A percentile compares a stretch with the other conserved stretches of the same genome.
Conservation (phyloP, 805 yeast genomes). For the Saccharomyces eubayanus region DNA sequence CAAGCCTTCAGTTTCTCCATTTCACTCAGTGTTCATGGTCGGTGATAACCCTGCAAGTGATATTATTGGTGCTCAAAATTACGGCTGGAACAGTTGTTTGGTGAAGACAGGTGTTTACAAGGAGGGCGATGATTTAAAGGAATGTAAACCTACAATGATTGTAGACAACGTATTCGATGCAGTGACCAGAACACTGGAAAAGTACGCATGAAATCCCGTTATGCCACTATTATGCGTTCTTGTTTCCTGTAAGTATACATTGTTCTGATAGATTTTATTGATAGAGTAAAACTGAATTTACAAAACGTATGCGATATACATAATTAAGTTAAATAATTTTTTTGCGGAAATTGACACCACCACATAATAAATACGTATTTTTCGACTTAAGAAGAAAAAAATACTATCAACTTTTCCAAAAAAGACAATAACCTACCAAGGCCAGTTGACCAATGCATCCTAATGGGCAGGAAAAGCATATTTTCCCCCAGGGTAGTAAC, state of each 20-base stretch:
- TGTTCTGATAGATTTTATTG: background rate
- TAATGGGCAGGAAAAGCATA: background rate
- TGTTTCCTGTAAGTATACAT: background rate
- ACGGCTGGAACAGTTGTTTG: slow-evolving; percentile 84
- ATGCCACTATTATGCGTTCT: background rate
- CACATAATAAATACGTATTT: background rate
- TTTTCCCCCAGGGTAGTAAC: background rate
- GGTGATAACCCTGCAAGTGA: slow-evolving; percentile 96
- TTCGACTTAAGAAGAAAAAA: background rate
- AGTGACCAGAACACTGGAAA: slow-evolving; percentile 30
- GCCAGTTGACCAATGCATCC: background rate
- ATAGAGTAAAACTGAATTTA: background rate
- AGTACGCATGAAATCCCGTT: background rate
- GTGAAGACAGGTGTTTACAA: slow-evolving; percentile 83
- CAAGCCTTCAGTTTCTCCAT: slow-evolving; percentile 36
- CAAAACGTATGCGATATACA: background rate
- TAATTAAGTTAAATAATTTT: background rate
- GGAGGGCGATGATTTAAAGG: slow-evolving; percentile 40
- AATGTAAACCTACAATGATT: slow-evolving; percentile 41
- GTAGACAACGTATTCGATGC: slow-evolving; percentile 47
- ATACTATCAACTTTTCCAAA: background rate
- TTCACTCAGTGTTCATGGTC: slow-evolving; percentile 76
- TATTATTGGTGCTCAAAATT: slow-evolving; percentile 76
- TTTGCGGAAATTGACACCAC: background rate
- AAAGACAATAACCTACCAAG: background rate